A percentile compares a stretch with the other conserved stretches of the same genome.
phyloP scores from a whole-genome alignment of 768 basidiomycete species.

The Cyclocybe cylindracea region DNA sequence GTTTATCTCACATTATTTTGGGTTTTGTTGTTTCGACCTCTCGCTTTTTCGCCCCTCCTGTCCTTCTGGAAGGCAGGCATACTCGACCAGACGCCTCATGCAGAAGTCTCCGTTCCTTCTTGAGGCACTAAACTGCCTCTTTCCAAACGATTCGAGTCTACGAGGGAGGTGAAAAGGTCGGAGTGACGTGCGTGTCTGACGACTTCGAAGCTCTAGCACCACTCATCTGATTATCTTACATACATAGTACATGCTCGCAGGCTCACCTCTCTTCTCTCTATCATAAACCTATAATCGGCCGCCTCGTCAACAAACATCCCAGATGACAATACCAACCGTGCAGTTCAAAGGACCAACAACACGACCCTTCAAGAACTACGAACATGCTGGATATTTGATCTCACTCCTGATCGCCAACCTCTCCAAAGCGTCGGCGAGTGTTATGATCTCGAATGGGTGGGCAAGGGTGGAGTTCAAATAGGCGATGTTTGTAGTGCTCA shows the following conservation, averaged over 20 bases:
- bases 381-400: conserved; percentile 27
- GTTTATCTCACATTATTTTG: no score
- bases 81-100: no score
- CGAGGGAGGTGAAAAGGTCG: conserved; percentile 10
- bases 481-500: conserved; percentile 24
- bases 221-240: background rate
- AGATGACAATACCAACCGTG: no score
- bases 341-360: no score
- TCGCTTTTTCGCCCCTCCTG: no score
- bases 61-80: no score
- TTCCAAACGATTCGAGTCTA: background rate
- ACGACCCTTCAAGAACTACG: conserved; percentile 21
- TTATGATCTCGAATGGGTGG: conserved; percentile 29
- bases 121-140: no score
- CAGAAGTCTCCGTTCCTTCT: no score
- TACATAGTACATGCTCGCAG: conserved; percentile 13
- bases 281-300: no score
- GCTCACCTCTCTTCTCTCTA: background rate
- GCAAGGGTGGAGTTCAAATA: conserved; percentile 14
- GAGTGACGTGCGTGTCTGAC: conserved; percentile 10
- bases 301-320: no score
- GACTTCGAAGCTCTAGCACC: background rate
- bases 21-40: no score
- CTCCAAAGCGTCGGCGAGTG: conserved; percentile 23
- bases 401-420: conserved; percentile 29